These are phyloP conservation scores for Sechiopsis laciniata DNA, from an alignment of 306 rosid species.

Conservation along the genomic window DNA sequence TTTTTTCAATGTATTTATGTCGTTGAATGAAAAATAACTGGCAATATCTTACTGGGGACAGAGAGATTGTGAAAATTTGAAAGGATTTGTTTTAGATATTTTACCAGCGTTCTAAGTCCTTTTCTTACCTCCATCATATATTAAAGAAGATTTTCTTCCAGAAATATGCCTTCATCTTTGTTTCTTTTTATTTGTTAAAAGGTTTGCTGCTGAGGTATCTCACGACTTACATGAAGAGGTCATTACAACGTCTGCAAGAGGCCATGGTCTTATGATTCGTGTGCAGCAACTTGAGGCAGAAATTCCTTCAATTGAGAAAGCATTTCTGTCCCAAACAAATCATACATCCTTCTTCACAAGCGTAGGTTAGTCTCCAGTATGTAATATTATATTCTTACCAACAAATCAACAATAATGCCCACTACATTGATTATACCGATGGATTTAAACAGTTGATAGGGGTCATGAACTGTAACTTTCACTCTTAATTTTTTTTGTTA, in stretches of 20 bases:
- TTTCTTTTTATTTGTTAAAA: constrained; percentile 23
- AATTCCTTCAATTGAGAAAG: constrained; percentile 81
- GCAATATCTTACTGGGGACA: background rate
- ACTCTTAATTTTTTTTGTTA: no score
- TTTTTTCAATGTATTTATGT: background rate
- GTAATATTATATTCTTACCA: constrained; percentile 17
- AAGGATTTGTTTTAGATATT: background rate
- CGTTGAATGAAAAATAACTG: background rate
- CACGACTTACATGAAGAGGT: constrained; percentile 96
- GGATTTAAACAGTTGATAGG: background rate
- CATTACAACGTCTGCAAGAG: constrained; percentile 74
- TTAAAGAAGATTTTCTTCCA: background rate
- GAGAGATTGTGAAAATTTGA: background rate
- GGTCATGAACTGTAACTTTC: background rate
- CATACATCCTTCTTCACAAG: constrained; percentile 52
- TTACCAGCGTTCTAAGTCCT: background rate
- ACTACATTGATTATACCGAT: background rate
- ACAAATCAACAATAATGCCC: background rate
- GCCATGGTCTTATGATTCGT: constrained; percentile 73
- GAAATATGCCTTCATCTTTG: background rate
- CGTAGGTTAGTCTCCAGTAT: constrained; percentile 49
- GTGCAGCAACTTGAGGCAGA: constrained; percentile 95
- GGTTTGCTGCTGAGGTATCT: constrained; percentile 95
- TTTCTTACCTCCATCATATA: background rate
- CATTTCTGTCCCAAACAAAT: constrained; percentile 57